These are phyloP conservation scores for Hypseocharis bilobata DNA, from an alignment of 441 rosid genomes.

Conservation along the genomic window DNA sequence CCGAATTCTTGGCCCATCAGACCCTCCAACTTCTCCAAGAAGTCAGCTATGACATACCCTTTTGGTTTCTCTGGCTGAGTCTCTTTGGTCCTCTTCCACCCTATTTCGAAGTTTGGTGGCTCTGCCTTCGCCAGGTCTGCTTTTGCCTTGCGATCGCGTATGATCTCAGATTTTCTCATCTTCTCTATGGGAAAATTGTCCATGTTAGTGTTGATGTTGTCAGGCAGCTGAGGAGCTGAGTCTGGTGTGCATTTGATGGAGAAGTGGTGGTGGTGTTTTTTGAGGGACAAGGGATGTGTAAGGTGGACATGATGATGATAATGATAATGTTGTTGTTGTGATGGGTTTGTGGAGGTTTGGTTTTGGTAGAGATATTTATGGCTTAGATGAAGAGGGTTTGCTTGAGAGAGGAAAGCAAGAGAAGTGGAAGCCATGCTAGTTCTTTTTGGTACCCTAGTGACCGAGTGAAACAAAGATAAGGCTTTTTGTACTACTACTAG, in stretches of 20 bases:
- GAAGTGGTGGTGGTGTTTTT: background rate
- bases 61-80: conserved; percentile 58
- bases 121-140: conserved; percentile 36
- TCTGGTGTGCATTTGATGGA: conserved; percentile 33
- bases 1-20: conserved; percentile 73
- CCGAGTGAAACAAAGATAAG: conserved; percentile 6
- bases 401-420: conserved; percentile 24
- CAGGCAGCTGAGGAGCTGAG: conserved; percentile 21
- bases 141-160: conserved; percentile 39
- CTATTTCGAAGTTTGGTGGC: conserved; percentile 72
- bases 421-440: conserved; percentile 34
- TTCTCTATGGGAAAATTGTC: conserved; percentile 62
- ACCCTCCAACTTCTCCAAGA: conserved; percentile 56
- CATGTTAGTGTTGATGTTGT: conserved; percentile 34
- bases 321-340: too few species aligned
- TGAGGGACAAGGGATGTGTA: conserved; percentile 15
- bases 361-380: conserved; percentile 11
- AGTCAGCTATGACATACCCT: conserved; percentile 75
- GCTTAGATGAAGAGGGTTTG: conserved; percentile 18
- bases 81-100: conserved; percentile 72
- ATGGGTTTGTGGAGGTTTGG: conserved; percentile 15
- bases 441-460: too few species aligned
- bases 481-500: too few species aligned
- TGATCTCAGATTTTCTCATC: conserved; percentile 58
- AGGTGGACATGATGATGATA: too few species aligned